These are phyloP conservation scores for Chrysosporium keratinophilum DNA, from an alignment of 2,329 filamentous ascomycete species.

Conservation along the genomic window DNA sequence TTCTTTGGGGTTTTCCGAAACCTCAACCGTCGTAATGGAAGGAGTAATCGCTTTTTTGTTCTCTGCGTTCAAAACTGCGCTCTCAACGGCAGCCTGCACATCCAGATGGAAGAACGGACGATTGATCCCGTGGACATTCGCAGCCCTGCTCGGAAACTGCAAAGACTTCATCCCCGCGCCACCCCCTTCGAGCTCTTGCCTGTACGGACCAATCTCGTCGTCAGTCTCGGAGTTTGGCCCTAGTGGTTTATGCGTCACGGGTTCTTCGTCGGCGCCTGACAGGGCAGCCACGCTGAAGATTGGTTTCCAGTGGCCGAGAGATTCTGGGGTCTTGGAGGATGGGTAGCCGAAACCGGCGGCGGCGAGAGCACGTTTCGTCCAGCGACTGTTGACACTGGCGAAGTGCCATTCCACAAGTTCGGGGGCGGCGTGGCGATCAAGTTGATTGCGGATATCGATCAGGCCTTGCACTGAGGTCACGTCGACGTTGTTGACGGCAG, in stretches of 20 bases:
- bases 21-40: not conserved
- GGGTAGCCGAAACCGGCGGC: slow-evolving; percentile 46
- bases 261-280: not conserved
- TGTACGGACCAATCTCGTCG: not conserved
- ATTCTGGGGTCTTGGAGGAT: slow-evolving; percentile 6
- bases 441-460: slow-evolving; percentile 45
- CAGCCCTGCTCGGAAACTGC: slow-evolving; percentile 8
- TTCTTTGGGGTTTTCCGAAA: not conserved
- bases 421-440: slow-evolving; percentile 42
- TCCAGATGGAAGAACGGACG: slow-evolving; percentile 15
- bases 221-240: not conserved
- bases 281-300: slow-evolving; percentile 15
- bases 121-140: slow-evolving; percentile 14
- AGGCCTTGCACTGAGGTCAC: slow-evolving; percentile 47
- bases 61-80: slow-evolving; percentile 12
- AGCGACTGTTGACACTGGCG: slow-evolving; percentile 45
- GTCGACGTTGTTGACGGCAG: slow-evolving; percentile 47
- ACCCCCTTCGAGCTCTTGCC: not conserved
- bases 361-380: slow-evolving; percentile 47
- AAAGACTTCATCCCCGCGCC: not conserved
- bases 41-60: not conserved
- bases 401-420: slow-evolving; percentile 36
- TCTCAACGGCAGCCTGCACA: slow-evolving; percentile 13
- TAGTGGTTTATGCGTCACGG: not conserved
- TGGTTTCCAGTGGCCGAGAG: slow-evolving; percentile 13